A percentile compares a stretch with the other conserved stretches of the same genome.
Evolutionary conservation across 2,329 filamentous ascomycete species (phyloP).

Genomic region (Penicillium glabrum): DNA sequence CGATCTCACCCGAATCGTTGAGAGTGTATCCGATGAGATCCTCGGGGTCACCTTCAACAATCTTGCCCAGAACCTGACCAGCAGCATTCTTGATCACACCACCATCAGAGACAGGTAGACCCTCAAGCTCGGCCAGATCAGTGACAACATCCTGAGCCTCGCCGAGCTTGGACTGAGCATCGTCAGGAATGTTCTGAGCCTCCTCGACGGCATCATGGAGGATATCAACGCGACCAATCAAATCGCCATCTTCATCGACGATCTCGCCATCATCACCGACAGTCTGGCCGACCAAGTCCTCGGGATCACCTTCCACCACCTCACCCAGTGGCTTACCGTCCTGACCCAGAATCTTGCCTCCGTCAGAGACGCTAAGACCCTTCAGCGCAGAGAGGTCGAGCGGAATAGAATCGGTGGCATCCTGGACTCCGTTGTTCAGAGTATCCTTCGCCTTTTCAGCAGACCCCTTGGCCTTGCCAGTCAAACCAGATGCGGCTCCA

Average conservation of each 20-base stretch:
- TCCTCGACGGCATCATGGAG: conserved; percentile 16
- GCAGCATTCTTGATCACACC: conserved; percentile 52
- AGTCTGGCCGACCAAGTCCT: conserved; percentile 42
- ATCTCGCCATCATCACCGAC: conserved; percentile 40
- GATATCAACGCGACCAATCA: conserved; percentile 37
- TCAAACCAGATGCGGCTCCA: conserved; percentile 11
- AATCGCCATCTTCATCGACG: conserved; percentile 32
- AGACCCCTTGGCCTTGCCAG: conserved; percentile 18
- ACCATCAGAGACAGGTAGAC: conserved; percentile 51
- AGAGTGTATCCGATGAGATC: conserved; percentile 42
- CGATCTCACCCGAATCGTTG: conserved; percentile 42
- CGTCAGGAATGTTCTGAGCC: conserved; percentile 20
- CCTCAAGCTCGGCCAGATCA: conserved; percentile 36
- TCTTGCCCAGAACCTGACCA: conserved; percentile 38
- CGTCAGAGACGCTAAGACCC: conserved; percentile 39
- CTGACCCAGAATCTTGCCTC: conserved; percentile 37
- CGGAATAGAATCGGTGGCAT: conserved; percentile 14
- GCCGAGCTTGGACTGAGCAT: conserved; percentile 13
- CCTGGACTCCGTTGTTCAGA: conserved; percentile 7
- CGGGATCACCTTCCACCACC: conserved; percentile 42
- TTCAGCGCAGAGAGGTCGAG: conserved; percentile 38
- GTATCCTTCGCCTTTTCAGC: conserved; percentile 20
- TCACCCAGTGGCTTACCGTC: conserved; percentile 38
- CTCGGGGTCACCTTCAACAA: conserved; percentile 43
- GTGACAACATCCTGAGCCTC: conserved; percentile 30